These are phyloP conservation scores for Saturnispora mendoncae DNA, from an alignment of 805 yeast species.

Conservation along the genomic window DNA sequence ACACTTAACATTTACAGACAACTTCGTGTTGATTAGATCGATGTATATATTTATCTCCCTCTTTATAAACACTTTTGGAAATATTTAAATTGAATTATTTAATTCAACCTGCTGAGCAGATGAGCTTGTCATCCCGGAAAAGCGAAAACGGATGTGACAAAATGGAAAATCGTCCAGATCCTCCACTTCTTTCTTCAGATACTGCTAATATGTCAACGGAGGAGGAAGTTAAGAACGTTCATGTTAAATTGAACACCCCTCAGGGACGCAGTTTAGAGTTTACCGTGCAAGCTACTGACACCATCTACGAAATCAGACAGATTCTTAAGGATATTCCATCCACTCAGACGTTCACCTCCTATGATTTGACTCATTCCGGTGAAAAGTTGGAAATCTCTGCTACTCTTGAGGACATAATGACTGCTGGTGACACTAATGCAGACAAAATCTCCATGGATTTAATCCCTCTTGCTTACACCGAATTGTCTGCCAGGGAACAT, in stretches of 20 bases:
- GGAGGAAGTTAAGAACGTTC: conserved; percentile 6
- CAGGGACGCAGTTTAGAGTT: conserved; percentile 4
- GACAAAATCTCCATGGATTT: conserved; percentile 35
- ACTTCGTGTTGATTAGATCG: conserved; percentile 82
- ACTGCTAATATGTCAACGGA: conserved; percentile 1
- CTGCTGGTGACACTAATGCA: conserved; percentile 11
- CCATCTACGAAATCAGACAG: conserved; percentile 49
- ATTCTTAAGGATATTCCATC: conserved; percentile 49
- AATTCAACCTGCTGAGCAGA: not conserved
- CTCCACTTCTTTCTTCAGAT: not conserved
- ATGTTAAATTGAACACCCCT: conserved; percentile 12
- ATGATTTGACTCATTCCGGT: conserved; percentile 35
- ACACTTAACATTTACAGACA: conserved; percentile 73
- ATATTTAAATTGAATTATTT: not conserved
- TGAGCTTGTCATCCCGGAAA: not conserved
- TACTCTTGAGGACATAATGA: conserved; percentile 17
- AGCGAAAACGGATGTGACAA: not conserved
- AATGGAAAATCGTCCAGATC: not conserved
- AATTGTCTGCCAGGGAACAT: conserved; percentile 53
- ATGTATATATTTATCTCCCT: too few relatives aligned
- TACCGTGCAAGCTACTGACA: conserved; percentile 8
- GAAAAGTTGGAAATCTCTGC: conserved; percentile 22
- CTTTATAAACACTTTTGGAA: too few relatives aligned
- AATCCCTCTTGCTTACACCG: conserved; percentile 50
- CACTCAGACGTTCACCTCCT: conserved; percentile 55